Evolutionary conservation across 1,139 yeast species (phyloP).

Genomic region (Kodamaea suecica): DNA sequence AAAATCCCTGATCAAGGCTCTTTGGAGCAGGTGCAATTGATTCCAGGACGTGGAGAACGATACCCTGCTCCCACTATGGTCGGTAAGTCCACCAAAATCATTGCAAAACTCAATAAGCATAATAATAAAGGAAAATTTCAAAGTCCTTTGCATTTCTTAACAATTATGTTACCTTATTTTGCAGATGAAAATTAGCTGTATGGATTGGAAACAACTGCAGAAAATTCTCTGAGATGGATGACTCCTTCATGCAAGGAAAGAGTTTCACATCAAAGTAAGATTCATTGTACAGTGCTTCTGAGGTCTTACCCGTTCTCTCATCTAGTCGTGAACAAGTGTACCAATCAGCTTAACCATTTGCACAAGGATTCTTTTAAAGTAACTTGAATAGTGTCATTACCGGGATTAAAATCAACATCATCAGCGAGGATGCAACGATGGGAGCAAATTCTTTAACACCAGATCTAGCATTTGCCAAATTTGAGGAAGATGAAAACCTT

Average conservation of each 20-base stretch:
- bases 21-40: slow-evolving; percentile 35
- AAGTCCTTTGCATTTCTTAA: slow-evolving; percentile 8
- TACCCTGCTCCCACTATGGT: slow-evolving; percentile 30
- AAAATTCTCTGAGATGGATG: too few species aligned
- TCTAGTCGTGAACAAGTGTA: slow-evolving; percentile 28
- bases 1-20: slow-evolving; percentile 31
- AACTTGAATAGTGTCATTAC: slow-evolving; percentile 4
- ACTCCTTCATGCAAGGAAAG: slow-evolving; percentile 31
- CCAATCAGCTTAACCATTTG: slow-evolving; percentile 29
- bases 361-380: slow-evolving; percentile 22
- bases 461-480: slow-evolving; percentile 24
- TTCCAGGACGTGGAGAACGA: slow-evolving; percentile 39
- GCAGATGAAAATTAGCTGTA: slow-evolving; percentile 13
- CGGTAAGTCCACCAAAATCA: slow-evolving; percentile 19
- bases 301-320: slow-evolving; percentile 29
- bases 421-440: slow-evolving; percentile 21
- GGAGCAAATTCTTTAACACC: slow-evolving; percentile 32
- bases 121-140: slow-evolving; percentile 9
- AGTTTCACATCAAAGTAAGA: slow-evolving; percentile 31
- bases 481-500: slow-evolving; percentile 15
- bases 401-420: slow-evolving; percentile 5
- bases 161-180: slow-evolving; percentile 9
- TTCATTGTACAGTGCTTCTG: slow-evolving; percentile 17
- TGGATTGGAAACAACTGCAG: slow-evolving; percentile 26
- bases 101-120: slow-evolving; percentile 21